These are phyloP conservation scores for Hypoxylon sp. DNA, from an alignment of 2,329 filamentous ascomycete genomes.

Conservation along the genomic window DNA sequence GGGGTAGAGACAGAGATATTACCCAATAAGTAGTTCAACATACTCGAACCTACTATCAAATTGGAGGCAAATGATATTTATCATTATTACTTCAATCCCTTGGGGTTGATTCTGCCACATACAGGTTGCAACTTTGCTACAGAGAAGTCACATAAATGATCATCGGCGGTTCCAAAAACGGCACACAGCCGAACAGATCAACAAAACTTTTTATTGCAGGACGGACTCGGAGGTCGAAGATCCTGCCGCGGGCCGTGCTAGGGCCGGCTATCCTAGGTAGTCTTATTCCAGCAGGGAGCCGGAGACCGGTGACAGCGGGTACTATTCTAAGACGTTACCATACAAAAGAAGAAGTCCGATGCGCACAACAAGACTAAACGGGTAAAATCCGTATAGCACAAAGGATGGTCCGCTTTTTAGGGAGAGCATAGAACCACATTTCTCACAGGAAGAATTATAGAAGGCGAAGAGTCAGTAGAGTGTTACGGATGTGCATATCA, in stretches of 20 bases:
- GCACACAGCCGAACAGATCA: constrained; percentile 12
- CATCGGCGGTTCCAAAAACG: constrained; percentile 12
- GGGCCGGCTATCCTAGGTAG: not conserved
- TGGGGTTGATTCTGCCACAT: not conserved
- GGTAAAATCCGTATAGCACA: not conserved
- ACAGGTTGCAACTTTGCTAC: not conserved
- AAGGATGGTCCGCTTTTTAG: not conserved
- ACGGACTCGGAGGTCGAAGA: constrained; percentile 34
- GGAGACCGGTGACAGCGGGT: constrained; percentile 1
- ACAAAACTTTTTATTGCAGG: constrained; percentile 20
- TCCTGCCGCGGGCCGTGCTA: constrained; percentile 18
- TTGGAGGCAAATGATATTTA: not conserved
- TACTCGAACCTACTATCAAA: not conserved
- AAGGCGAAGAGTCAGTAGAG: not conserved
- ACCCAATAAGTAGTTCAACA: not conserved
- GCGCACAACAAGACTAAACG: not conserved
- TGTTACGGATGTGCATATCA: constrained; percentile 12
- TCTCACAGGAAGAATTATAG: not conserved
- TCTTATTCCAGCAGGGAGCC: not conserved
- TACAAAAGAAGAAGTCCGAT: not conserved
- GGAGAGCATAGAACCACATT: not conserved
- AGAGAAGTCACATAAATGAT: constrained; percentile 16
- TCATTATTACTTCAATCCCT: not conserved
- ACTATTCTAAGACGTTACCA: not conserved
- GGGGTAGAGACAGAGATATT: not conserved